phyloP scores from a whole-genome alignment of 2,329 filamentous ascomycete species.

The Cercospora beticola region DNA sequence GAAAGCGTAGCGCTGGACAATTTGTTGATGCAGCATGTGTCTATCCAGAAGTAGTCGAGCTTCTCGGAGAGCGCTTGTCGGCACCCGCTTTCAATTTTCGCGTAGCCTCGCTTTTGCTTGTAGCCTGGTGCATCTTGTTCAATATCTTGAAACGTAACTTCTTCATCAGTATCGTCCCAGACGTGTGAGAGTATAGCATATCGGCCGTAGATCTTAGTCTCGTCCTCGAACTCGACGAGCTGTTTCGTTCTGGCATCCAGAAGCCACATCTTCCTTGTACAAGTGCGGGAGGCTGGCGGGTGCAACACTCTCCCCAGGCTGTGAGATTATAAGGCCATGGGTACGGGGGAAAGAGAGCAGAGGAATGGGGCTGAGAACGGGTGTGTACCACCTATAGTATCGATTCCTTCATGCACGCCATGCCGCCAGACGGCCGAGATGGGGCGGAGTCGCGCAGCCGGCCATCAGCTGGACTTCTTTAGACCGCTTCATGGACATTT shows the following conservation, averaged over 20 bases:
- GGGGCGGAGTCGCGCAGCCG: conserved; percentile 3
- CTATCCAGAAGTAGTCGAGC: conserved; percentile 40
- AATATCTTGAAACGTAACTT: conserved; percentile 29
- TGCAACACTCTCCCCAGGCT: neutral
- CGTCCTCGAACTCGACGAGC: conserved; percentile 23
- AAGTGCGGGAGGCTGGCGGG: neutral
- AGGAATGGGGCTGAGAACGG: neutral
- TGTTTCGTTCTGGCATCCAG: conserved; percentile 19
- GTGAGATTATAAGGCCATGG: neutral
- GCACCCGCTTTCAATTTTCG: conserved; percentile 27
- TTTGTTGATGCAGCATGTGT: conserved; percentile 45
- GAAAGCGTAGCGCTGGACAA: conserved; percentile 39
- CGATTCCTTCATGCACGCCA: conserved; percentile 9
- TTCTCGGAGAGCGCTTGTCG: conserved; percentile 29
- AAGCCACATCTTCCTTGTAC: conserved; percentile 24
- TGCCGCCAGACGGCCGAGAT: conserved; percentile 3
- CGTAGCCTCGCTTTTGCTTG: conserved; percentile 23
- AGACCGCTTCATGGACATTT: neutral
- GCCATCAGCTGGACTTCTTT: neutral
- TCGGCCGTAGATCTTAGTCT: conserved; percentile 22
- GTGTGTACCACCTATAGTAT: neutral
- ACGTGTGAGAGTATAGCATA: conserved; percentile 33
- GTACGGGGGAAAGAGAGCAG: neutral
- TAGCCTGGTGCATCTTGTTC: neutral
- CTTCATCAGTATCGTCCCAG: conserved; percentile 24